Conservation (phyloP, 345 rosid species). For the Eutrema yunnanense region DNA sequence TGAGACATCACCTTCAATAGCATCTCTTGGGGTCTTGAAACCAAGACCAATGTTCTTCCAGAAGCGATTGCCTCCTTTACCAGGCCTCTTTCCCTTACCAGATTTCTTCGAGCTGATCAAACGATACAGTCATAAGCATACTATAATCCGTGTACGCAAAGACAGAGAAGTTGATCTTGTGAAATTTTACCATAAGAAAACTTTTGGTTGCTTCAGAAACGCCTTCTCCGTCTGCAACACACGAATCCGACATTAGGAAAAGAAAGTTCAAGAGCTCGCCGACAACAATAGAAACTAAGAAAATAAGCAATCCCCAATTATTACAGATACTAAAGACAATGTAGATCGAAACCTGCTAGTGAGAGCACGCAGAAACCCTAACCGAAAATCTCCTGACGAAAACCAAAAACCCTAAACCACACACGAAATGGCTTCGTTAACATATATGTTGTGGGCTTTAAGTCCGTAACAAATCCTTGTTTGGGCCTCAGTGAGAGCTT, state of each 20-base stretch:
- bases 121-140: background rate
- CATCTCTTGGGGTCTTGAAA: constrained; percentile 86
- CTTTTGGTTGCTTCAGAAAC: constrained; percentile 65
- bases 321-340: background rate
- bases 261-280: background rate
- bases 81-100: constrained; percentile 78
- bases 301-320: background rate
- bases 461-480: background rate
- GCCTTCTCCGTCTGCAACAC: constrained; percentile 64
- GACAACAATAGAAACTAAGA: background rate
- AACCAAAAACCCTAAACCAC: background rate
- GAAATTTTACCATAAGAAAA: constrained; percentile 44
- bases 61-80: constrained; percentile 73
- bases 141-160: background rate
- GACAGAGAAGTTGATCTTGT: background rate
- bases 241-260: background rate
- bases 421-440: background rate
- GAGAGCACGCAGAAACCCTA: background rate
- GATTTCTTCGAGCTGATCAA: constrained; percentile 58
- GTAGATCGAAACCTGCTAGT: constrained; percentile 3
- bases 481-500: background rate
- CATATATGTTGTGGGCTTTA: background rate
- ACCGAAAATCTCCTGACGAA: background rate
- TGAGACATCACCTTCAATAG: constrained; percentile 49
- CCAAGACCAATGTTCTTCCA: constrained; percentile 80